Evolutionary conservation across 2,329 filamentous ascomycete genomes (phyloP).

Genomic region (Dothistroma septosporum): DNA sequence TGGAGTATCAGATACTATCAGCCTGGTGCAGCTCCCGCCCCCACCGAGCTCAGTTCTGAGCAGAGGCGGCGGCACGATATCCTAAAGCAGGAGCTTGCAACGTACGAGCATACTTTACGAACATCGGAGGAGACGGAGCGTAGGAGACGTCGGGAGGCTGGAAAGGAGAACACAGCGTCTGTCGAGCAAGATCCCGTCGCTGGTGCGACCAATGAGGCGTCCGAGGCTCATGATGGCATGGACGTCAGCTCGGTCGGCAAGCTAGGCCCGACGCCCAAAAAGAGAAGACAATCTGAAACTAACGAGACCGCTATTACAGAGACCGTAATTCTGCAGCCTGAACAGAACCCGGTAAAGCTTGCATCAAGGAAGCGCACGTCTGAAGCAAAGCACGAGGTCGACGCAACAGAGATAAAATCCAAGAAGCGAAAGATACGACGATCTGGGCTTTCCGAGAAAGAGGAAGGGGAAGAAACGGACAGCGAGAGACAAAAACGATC

Average conservation of each 20-base stretch:
- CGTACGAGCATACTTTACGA: not conserved
- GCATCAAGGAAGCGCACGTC: not conserved
- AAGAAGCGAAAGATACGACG: not conserved
- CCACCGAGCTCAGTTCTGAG: not conserved
- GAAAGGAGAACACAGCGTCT: not conserved
- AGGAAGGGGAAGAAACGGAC: not conserved
- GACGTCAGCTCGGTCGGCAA: not conserved
- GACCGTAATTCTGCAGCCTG: not conserved
- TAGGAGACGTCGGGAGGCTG: not conserved
- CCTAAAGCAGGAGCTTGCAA: not conserved
- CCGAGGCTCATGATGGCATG: not conserved
- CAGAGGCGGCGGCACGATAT: not conserved
- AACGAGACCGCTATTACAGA: not conserved
- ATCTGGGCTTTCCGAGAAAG: not conserved
- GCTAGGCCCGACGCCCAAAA: not conserved
- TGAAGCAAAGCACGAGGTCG: not conserved
- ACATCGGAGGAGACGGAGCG: not conserved
- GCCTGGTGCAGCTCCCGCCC: not conserved
- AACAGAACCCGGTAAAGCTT: not conserved
- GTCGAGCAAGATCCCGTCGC: not conserved
- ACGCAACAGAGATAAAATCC: not conserved
- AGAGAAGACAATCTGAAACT: not conserved
- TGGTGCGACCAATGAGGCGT: not conserved
- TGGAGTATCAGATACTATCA: constrained; percentile 7
- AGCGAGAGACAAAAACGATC: not conserved